Evolutionary conservation across 176 grass and related monocot species (phyloP), one percentile per base, ranked within the genome.

Genomic region (Eleusine coracana): DNA sequence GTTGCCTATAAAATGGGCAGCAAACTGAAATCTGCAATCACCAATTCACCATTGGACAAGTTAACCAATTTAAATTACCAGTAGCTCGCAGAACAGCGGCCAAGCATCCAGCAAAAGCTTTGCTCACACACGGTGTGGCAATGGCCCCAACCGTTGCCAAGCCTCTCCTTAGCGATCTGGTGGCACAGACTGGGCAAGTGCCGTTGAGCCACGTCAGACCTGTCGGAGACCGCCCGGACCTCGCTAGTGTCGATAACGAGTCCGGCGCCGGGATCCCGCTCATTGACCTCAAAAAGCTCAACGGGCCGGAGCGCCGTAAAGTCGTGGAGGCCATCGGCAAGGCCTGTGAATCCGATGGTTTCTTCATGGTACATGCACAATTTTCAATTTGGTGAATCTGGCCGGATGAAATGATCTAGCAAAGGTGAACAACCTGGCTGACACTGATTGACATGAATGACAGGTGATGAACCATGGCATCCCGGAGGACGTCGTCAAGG

Each of bases 381-480:
- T 15, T 68, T 17, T 20, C 39, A 25, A 3, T 23, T 23, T 60
- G 75, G 7, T 46, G 15, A 14, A 10, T 4, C 7, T 17, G 31
- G 18, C 16, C 5, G 17, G 18, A 14, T 5, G 10, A 14, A 12
- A 10, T 17, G 37, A 44, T n/a, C 34, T 3, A 37, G 5, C 28
- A 39, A 52, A 11, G 5, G 6, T 8, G 15, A 41, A 46, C 18
- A 61, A 21, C 7, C 29, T 75, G 62, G 27, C 14, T 15, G 27
- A 52, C 62, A 23, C 3, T 5, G n/a, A 41, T 25, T 11, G 4
- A 21, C 12, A 13, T 58, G 58, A 10, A 5, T n/a, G 7, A 10
- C 54, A 97, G 95, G 89, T 94, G 29, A 94, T 40, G 79, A 95
- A 93, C 40, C 96, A 98, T 42, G 92, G 90, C 16, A 93, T 98